Conservation (phyloP, 2,329 filamentous ascomycete genomes). For the Fusarium luffae region DNA sequence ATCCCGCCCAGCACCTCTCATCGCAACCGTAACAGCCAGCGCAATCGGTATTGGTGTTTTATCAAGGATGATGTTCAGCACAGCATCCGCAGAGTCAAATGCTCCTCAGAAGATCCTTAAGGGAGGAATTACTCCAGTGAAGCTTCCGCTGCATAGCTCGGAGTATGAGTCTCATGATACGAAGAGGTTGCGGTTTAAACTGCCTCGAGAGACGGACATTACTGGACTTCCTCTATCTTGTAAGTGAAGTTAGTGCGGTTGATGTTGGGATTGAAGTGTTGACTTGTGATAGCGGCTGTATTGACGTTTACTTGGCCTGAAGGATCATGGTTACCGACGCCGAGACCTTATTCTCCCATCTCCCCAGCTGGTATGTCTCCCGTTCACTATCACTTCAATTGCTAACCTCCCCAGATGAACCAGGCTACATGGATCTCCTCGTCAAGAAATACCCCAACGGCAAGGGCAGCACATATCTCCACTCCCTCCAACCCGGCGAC, state of each 20-base stretch:
- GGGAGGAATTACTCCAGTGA: constrained; percentile 55
- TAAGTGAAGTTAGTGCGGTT: constrained; percentile 40
- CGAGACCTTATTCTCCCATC: constrained; percentile 75
- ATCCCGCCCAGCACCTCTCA: constrained; percentile 37
- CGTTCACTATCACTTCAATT: too few relatives aligned
- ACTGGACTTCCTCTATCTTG: constrained; percentile 64
- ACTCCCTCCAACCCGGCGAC: constrained; percentile 71
- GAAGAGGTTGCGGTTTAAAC: constrained; percentile 66
- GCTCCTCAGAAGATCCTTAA: constrained; percentile 47
- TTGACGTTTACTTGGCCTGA: constrained; percentile 70
- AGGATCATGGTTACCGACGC: constrained; percentile 66
- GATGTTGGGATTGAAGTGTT: too few relatives aligned
- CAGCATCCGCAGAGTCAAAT: constrained; percentile 37
- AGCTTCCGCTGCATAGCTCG: constrained; percentile 61
- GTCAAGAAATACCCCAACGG: constrained; percentile 76
- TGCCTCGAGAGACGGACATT: constrained; percentile 58
- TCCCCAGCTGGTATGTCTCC: constrained; percentile 18
- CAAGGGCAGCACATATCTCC: constrained; percentile 72
- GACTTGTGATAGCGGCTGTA: constrained; percentile 58
- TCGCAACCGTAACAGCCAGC: too few relatives aligned
- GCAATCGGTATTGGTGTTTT: constrained; percentile 32
- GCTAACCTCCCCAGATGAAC: constrained; percentile 59
- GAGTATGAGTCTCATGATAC: constrained; percentile 69
- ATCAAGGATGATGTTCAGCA: constrained; percentile 37
- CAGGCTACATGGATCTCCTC: constrained; percentile 70